Base-by-base conservation (phyloP, 1,284 basidiomycete species). In the Boletus smithii region DNA sequence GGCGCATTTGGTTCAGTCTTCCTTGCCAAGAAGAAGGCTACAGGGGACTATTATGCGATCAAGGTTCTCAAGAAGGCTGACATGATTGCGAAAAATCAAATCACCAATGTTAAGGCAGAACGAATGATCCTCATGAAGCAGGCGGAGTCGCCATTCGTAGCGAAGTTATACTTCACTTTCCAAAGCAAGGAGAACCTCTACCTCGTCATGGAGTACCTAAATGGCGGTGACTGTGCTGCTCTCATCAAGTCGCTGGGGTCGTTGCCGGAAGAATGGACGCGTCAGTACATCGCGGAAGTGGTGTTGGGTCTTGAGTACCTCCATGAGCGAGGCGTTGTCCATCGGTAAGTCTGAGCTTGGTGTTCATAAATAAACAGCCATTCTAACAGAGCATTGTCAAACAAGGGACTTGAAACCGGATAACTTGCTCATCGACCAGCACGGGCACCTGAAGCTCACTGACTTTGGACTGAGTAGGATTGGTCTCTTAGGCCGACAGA, bases 11-110 rank as follows among this genome's bases (percentile, higher is more conserved):
- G 97, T 11, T 95, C 94, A 13, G 97, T 99, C 40, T 99, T 97
- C 69, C 78, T 99, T 31, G 92, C 97, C 27, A 97, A 95, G 74
- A 99, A 99, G 78, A 94, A 93, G 58, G 88, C 83, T 5, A 99
- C 97, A 1, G 97, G 97, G 44, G 97, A 99, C 70, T 97, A 98
- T 71, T 99, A 88, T 71, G 97, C 97, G 23, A 97, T 99, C 82
- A 99, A 99, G 72, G 94, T 98, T 27, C 73, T 99, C 59, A 98
- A 97, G 73, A 99, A 99, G 75, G 92, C 94, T 23, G 97, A 99
- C 72, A 99, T 99, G 97, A 98, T 99, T 65, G 93, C 97, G 39
- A 99, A 99, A 80, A 99, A 99, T 73, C 97, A 99, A 70, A 97
- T 99, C 69, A 99, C 97, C 47, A 99, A 99, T 65, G 95, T 99